A percentile compares a stretch with the other conserved stretches of the same genome.
These are phyloP conservation scores for Tuber magnatum DNA, from an alignment of 495 filamentous ascomycete genomes.

Conservation along the genomic window DNA sequence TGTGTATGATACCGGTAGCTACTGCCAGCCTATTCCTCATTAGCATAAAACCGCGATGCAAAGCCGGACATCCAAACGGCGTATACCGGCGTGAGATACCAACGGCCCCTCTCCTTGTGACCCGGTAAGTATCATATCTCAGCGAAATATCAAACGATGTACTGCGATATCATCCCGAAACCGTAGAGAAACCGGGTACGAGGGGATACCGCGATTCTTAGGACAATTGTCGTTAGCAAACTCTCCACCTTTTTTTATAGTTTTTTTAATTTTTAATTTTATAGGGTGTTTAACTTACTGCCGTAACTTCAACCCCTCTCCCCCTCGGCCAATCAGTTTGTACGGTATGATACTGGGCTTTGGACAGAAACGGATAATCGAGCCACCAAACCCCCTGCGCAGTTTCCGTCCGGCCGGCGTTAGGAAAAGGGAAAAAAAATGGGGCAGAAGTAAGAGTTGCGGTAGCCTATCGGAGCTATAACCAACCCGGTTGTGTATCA, in stretches of 20 bases:
- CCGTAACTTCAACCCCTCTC: not conserved
- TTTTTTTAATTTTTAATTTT: not conserved
- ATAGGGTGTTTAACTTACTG: not conserved
- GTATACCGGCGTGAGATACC: not conserved
- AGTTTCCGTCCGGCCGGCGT: not conserved
- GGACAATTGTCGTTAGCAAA: not conserved
- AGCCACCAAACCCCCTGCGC: not conserved
- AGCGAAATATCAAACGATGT: not conserved
- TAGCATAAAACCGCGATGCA: not conserved
- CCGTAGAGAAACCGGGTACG: not conserved
- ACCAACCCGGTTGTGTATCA: not conserved
- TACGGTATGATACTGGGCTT: not conserved
- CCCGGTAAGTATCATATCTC: not conserved
- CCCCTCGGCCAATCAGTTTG: too few relatives aligned
- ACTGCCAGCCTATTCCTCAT: not conserved
- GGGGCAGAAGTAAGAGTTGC: not conserved
- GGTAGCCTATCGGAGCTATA: not conserved
- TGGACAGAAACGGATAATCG: not conserved
- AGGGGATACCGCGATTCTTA: not conserved
- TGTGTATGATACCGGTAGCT: not conserved
- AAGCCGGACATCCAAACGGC: not conserved
- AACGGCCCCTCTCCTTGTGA: not conserved
- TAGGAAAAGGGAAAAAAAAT: not conserved
- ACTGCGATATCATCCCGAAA: not conserved
- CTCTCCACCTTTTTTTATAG: too few relatives aligned